Evolutionary conservation across 2,329 filamentous ascomycete species (phyloP).

Genomic region (Alternaria sp.): DNA sequence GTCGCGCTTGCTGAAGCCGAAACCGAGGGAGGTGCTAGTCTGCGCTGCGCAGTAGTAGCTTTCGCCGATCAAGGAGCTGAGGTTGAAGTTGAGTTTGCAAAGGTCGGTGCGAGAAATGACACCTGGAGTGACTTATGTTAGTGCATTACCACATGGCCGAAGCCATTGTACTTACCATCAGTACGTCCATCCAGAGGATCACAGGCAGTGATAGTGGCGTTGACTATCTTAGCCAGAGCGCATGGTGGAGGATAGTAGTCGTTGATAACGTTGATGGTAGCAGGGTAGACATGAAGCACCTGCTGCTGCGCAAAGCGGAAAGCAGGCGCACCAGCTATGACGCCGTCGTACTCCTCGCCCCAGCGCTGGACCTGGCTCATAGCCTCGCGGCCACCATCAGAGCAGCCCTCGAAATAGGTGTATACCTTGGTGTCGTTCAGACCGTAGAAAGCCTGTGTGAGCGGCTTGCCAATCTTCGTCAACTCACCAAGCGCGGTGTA

Average conservation of each 20-base stretch:
- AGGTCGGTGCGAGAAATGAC: constrained; percentile 59
- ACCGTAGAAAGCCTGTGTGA: constrained; percentile 51
- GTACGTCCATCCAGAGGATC: constrained; percentile 62
- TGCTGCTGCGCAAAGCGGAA: constrained; percentile 56
- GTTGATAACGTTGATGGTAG: constrained; percentile 49
- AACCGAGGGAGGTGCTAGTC: constrained; percentile 22
- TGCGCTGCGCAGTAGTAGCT: constrained; percentile 52
- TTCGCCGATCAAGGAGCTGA: constrained; percentile 55
- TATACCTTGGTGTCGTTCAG: constrained; percentile 41
- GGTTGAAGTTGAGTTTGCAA: constrained; percentile 56
- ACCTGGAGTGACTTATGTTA: neutral
- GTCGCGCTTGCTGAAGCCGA: constrained; percentile 21
- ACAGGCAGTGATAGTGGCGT: constrained; percentile 61
- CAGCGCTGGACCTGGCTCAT: constrained; percentile 60
- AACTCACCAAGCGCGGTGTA: constrained; percentile 62
- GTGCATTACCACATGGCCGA: neutral
- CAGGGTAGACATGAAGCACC: constrained; percentile 51
- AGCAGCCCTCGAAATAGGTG: constrained; percentile 62
- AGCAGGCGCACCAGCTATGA: constrained; percentile 56
- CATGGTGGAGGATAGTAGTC: constrained; percentile 54
- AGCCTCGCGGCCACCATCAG: constrained; percentile 59
- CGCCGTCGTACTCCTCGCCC: constrained; percentile 57
- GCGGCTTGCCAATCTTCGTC: constrained; percentile 55
- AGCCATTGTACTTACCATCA: constrained; percentile 49
- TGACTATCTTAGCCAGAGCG: constrained; percentile 60